These are phyloP conservation scores for Colletotrichum cereale DNA, from an alignment of 2,329 filamentous ascomycete genomes.

Conservation along the genomic window DNA sequence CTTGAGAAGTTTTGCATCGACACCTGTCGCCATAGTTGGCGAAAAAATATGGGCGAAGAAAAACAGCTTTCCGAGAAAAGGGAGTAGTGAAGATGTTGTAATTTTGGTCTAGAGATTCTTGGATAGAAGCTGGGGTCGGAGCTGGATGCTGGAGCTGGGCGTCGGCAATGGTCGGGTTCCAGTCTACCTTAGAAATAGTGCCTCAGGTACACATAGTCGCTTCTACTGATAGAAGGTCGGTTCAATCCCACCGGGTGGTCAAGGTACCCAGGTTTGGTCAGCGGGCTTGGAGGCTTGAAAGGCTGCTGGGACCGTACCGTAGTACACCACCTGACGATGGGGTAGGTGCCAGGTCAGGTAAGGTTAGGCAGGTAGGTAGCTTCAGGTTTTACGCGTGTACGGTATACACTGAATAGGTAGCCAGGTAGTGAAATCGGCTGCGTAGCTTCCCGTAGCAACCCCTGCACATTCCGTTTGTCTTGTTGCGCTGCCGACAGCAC, in stretches of 20 bases:
- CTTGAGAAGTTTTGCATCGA: constrained; percentile 90
- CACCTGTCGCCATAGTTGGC: constrained; percentile 79
- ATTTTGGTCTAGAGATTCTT: constrained; percentile 11
- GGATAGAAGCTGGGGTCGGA: neutral
- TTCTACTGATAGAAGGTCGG: neutral
- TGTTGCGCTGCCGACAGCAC: neutral
- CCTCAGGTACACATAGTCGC: constrained; percentile 12
- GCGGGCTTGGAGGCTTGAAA: neutral
- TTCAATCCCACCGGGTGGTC: neutral
- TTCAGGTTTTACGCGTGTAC: no score
- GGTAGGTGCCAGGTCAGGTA: neutral
- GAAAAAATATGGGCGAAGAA: constrained; percentile 6
- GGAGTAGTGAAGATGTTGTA: constrained; percentile 6
- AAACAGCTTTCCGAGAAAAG: constrained; percentile 26
- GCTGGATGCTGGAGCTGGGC: constrained; percentile 7
- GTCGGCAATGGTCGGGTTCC: constrained; percentile 8
- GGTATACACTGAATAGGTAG: no score
- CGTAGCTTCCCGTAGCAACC: neutral
- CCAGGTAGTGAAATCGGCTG: neutral
- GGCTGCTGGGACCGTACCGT: no score
- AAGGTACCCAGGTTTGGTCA: constrained; percentile 1
- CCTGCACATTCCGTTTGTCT: neutral
- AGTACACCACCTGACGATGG: neutral
- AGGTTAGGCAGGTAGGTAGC: neutral
- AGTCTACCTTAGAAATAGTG: neutral